Evolutionary conservation across 2,329 filamentous ascomycete species (phyloP), one percentile per base, ranked within the genome.

Genomic region (Pseudogymnoascus sp.): DNA sequence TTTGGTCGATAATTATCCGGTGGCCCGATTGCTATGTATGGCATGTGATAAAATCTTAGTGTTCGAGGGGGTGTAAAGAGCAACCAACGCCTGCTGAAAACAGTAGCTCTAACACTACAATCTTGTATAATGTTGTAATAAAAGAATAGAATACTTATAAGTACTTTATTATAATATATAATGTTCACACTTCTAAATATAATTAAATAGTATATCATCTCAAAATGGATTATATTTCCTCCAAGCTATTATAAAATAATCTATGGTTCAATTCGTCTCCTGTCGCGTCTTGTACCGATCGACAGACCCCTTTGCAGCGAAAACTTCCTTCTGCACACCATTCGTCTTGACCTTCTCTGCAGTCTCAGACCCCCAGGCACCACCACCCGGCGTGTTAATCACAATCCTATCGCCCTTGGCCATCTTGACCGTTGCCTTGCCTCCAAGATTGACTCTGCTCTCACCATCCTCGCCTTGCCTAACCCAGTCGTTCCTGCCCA

Each of bases 401-500:
- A 67, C 50, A 19, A 69, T 66, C 21, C 68, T 65, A 21, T 70
- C 68, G 6, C 69, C 69, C 23, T 63, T 47, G 9, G 67, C 57
- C 64, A 69, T 65, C 31, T 50, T 62, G 9, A 65, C 64, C n/a
- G 64, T 67, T 2, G 66, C 67, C 35, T 68, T 70, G 4, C 65
- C 65, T 23, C 69, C 68, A 21, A 70, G 57, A 61, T 67, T 70
- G 2, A 70, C 65, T 19, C 64, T 47, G 26, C 65, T 63, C 36
- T 60, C 61, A 4, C 42, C 67, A 19, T 61, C 62, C 68, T 80
- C 78, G 62, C 93, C 87, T 38, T 62, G 63, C 63, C 62, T 67
- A 36, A 93, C 85, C 93, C 93, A 96, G 42, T 93, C 78, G 68
- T 97, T 97, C 67, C 91, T 77, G 0, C 93, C 93, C 61, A 88